Evolutionary conservation across 2,329 filamentous ascomycete genomes (phyloP).

Genomic region (Coleophoma eucalyptorum): DNA sequence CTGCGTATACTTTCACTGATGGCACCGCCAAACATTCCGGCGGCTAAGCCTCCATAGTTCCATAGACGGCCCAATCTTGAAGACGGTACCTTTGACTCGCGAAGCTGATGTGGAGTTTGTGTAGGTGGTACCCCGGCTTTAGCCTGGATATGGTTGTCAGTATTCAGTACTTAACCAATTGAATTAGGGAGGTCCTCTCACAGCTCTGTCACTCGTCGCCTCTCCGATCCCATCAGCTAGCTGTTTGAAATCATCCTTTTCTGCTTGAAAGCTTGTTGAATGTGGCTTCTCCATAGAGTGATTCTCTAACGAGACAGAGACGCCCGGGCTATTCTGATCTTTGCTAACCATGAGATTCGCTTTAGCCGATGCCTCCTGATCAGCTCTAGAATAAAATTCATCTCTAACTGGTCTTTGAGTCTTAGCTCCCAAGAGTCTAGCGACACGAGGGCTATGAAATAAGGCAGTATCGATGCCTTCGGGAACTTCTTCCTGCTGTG

Average conservation of each 20-base stretch:
- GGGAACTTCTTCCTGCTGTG: constrained; percentile 41
- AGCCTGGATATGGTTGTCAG: constrained; percentile 35
- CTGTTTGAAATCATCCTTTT: constrained; percentile 36
- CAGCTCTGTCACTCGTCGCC: constrained; percentile 26
- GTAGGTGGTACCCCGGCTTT: constrained; percentile 17
- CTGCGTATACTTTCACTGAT: constrained; percentile 81
- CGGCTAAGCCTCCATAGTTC: constrained; percentile 92
- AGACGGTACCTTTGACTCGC: constrained; percentile 87
- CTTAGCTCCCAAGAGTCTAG: constrained; percentile 48
- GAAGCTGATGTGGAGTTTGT: constrained; percentile 58
- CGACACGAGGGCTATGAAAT: constrained; percentile 57
- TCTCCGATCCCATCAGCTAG: constrained; percentile 38
- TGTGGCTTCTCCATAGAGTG: too few species aligned
- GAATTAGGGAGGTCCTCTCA: constrained; percentile 16
- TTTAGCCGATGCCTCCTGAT: too few species aligned
- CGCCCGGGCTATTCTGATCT: constrained; percentile 29
- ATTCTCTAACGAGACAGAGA: too few species aligned
- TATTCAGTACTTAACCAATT: constrained; percentile 32
- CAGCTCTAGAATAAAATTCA: constrained; percentile 16
- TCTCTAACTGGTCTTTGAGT: constrained; percentile 15
- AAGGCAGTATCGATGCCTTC: constrained; percentile 57
- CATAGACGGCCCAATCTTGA: constrained; percentile 83
- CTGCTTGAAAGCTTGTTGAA: constrained; percentile 1
- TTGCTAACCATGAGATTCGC: constrained; percentile 19
- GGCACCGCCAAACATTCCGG: constrained; percentile 92